Conservation (phyloP, 2,329 filamentous ascomycete genomes). For the Phoma herbarum region DNA sequence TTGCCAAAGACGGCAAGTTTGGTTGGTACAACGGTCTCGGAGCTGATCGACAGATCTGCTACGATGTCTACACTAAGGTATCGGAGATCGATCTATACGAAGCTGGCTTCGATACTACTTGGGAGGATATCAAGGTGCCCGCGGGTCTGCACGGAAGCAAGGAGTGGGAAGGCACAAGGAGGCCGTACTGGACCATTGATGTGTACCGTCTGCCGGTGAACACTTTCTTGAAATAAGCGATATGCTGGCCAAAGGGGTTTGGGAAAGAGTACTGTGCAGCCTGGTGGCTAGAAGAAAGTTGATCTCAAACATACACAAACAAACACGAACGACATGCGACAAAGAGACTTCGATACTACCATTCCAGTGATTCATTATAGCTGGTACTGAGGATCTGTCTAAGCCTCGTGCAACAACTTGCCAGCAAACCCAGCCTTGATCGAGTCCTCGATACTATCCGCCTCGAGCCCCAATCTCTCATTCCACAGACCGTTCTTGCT, state of each 20-base stretch:
- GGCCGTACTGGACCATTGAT: slow-evolving; percentile 52
- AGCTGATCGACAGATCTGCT: slow-evolving; percentile 52
- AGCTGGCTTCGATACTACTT: slow-evolving; percentile 48
- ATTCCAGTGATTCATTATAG: background rate
- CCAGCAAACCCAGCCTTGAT: slow-evolving; percentile 42
- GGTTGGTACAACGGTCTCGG: slow-evolving; percentile 52
- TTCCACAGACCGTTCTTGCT: slow-evolving; percentile 47
- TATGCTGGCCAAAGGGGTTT: background rate
- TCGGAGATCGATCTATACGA: slow-evolving; percentile 50
- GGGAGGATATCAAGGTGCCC: slow-evolving; percentile 49
- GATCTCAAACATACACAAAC: background rate
- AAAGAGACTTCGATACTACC: background rate
- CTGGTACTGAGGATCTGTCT: background rate
- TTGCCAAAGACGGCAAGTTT: slow-evolving; percentile 46
- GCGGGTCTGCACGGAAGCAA: slow-evolving; percentile 45
- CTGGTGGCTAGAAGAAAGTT: background rate
- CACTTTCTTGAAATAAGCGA: slow-evolving; percentile 44
- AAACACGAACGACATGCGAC: background rate
- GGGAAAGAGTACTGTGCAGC: background rate
- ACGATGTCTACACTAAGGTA: slow-evolving; percentile 52
- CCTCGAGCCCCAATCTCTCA: slow-evolving; percentile 52
- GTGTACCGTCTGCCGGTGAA: slow-evolving; percentile 48
- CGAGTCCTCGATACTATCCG: slow-evolving; percentile 52
- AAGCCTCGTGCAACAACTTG: slow-evolving; percentile 17
- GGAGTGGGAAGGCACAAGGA: slow-evolving; percentile 47